phyloP scores from a whole-genome alignment of 108 stramenopile genomes.

The Cyclotella choctawhatcheeana region DNA sequence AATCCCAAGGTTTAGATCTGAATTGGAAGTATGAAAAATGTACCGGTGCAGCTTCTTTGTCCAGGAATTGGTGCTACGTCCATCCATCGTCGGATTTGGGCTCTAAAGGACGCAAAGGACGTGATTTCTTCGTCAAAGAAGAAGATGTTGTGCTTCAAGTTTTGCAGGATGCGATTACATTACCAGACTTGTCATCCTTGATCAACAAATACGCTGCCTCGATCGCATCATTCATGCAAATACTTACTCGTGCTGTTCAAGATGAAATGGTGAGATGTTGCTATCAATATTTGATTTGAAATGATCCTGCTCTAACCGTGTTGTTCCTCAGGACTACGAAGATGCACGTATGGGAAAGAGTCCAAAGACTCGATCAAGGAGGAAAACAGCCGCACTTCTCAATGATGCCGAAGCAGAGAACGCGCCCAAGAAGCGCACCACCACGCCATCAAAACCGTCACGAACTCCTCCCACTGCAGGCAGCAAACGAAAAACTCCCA shows the following conservation, averaged over 20 bases:
- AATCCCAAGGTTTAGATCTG: slow-evolving; percentile 14
- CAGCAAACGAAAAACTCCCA: slow-evolving; percentile 1
- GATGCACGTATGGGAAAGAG: slow-evolving; percentile 34
- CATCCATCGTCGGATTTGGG: slow-evolving; percentile 28
- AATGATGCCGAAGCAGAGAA: neutral
- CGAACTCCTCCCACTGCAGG: neutral
- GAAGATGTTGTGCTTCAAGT: slow-evolving; percentile 40
- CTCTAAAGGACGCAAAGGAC: slow-evolving; percentile 26
- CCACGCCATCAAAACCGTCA: neutral
- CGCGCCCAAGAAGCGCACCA: slow-evolving; percentile 5
- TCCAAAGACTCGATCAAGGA: slow-evolving; percentile 19
- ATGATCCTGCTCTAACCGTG: neutral
- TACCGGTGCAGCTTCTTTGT: slow-evolving; percentile 20
- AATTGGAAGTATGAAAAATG: slow-evolving; percentile 39
- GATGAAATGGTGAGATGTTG: slow-evolving; percentile 17
- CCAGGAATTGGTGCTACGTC: slow-evolving; percentile 46
- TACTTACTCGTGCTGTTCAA: slow-evolving; percentile 38
- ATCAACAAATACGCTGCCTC: neutral
- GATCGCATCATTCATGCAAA: slow-evolving; percentile 12
- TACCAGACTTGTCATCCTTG: slow-evolving; percentile 22
- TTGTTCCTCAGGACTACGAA: slow-evolving; percentile 16
- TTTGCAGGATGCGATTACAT: slow-evolving; percentile 16
- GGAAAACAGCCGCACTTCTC: neutral
- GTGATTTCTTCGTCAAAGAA: slow-evolving; percentile 39
- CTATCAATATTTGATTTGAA: neutral